Conservation (phyloP, 2,329 filamentous ascomycete species). For the Talaromyces verruculosus region DNA sequence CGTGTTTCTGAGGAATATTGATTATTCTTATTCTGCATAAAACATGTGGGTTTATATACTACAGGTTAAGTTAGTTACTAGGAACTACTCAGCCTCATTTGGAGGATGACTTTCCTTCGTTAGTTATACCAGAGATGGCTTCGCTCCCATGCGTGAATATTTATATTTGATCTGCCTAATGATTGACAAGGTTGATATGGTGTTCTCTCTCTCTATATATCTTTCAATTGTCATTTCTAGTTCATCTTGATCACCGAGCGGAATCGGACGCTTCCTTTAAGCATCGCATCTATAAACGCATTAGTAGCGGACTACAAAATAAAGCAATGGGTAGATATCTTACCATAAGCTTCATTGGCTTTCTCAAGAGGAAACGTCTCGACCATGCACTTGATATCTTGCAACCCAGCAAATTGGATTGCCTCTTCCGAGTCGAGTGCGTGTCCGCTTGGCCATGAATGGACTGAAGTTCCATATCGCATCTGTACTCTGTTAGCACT, state of each 20-base stretch:
- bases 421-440: slow-evolving; percentile 53
- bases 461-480: slow-evolving; percentile 48
- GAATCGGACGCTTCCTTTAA: slow-evolving; percentile 52
- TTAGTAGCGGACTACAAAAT: background rate
- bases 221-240: too few relatives aligned
- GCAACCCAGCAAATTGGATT: slow-evolving; percentile 28
- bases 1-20: too few relatives aligned
- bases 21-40: too few relatives aligned
- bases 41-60: too few relatives aligned
- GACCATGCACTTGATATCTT: slow-evolving; percentile 25
- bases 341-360: slow-evolving; percentile 53
- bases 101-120: too few relatives aligned
- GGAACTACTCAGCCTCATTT: too few relatives aligned
- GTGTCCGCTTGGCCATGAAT: slow-evolving; percentile 56
- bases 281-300: slow-evolving; percentile 47
- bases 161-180: too few relatives aligned
- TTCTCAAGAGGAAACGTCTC: slow-evolving; percentile 25
- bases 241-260: slow-evolving; percentile 53
- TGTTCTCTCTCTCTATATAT: too few relatives aligned
- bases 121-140: too few relatives aligned
- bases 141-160: too few relatives aligned
- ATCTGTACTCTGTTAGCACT: slow-evolving; percentile 37
- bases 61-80: too few relatives aligned
- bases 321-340: background rate
- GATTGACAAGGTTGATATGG: too few relatives aligned